Evolutionary conservation across 2,329 filamentous ascomycete genomes (phyloP).

Genomic region (Trichoderma sp.): DNA sequence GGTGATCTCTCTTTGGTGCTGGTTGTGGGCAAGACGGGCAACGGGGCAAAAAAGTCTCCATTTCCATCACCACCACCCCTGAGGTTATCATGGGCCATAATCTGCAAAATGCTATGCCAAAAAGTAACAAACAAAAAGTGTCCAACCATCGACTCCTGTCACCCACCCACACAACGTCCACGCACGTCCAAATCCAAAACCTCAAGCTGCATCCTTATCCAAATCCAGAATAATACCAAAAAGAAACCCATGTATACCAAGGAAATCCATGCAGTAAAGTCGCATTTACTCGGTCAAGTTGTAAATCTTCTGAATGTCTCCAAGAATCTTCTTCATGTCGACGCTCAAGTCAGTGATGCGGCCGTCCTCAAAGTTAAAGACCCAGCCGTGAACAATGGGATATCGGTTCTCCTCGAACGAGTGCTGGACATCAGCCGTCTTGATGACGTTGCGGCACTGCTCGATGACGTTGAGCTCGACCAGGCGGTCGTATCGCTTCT

Average conservation of each 20-base stretch:
- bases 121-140: background rate
- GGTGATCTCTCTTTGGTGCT: background rate
- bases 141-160: background rate
- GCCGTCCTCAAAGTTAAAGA: constrained; percentile 69
- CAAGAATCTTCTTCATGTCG: constrained; percentile 58
- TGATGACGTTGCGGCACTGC: constrained; percentile 75
- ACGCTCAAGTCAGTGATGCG: constrained; percentile 66
- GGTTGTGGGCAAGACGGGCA: background rate
- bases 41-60: background rate
- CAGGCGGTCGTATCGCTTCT: constrained; percentile 66
- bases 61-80: background rate
- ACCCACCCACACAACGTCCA: background rate
- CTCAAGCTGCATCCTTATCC: background rate
- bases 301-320: constrained; percentile 65
- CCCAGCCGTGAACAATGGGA: constrained; percentile 73
- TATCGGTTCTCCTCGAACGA: constrained; percentile 63
- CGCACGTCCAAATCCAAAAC: background rate
- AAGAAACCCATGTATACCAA: background rate
- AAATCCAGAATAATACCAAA: background rate
- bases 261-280: background rate
- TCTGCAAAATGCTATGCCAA: background rate
- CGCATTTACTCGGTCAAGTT: constrained; percentile 47
- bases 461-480: constrained; percentile 82
- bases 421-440: constrained; percentile 79
- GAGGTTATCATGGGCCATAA: background rate